These are phyloP conservation scores for Thalassia testudinum DNA, from an alignment of 116 monocot species.

Conservation along the genomic window DNA sequence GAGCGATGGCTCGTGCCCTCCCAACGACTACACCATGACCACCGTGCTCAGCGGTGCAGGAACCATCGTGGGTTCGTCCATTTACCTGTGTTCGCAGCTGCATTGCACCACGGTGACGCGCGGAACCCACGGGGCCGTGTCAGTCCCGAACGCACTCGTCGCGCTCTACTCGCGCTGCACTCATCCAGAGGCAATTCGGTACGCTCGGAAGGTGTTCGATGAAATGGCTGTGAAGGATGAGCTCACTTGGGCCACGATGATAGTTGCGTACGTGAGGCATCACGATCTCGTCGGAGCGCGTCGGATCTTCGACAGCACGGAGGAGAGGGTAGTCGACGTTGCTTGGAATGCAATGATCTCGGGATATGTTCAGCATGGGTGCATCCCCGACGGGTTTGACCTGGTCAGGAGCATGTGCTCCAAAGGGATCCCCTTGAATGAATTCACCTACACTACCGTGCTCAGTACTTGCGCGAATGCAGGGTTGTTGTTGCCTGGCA, in stretches of 20 bases:
- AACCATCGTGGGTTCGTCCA: slow-evolving; percentile 5
- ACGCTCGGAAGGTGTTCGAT: slow-evolving; percentile 52
- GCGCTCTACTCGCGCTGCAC: slow-evolving; percentile 47
- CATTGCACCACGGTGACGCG: slow-evolving; percentile 54
- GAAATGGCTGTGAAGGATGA: slow-evolving; percentile 61
- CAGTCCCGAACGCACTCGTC: slow-evolving; percentile 76
- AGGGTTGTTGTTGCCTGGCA: slow-evolving; percentile 37
- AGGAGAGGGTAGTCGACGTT: slow-evolving; percentile 7
- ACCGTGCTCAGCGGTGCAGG: slow-evolving; percentile 48
- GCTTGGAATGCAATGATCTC: slow-evolving; percentile 28
- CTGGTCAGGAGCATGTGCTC: slow-evolving; percentile 52
- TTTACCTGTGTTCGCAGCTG: slow-evolving; percentile 27
- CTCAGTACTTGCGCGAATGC: slow-evolving; percentile 61
- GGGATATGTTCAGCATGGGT: slow-evolving; percentile 21
- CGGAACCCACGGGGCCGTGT: slow-evolving; percentile 27
- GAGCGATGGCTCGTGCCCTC: slow-evolving; percentile 8
- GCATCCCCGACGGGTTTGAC: slow-evolving; percentile 45
- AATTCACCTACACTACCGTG: slow-evolving; percentile 80
- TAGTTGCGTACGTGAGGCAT: slow-evolving; percentile 41
- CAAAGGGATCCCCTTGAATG: slow-evolving; percentile 34
- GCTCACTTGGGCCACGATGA: slow-evolving; percentile 82
- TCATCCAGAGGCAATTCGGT: not conserved
- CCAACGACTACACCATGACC: slow-evolving; percentile 71
- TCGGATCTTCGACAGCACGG: slow-evolving; percentile 12
- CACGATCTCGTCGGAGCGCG: slow-evolving; percentile 6